Percentiles rank a stretch among this genome's conserved stretches.
Conservation (phyloP, 2,329 filamentous ascomycete species). For the Fusarium sulawesiense region DNA sequence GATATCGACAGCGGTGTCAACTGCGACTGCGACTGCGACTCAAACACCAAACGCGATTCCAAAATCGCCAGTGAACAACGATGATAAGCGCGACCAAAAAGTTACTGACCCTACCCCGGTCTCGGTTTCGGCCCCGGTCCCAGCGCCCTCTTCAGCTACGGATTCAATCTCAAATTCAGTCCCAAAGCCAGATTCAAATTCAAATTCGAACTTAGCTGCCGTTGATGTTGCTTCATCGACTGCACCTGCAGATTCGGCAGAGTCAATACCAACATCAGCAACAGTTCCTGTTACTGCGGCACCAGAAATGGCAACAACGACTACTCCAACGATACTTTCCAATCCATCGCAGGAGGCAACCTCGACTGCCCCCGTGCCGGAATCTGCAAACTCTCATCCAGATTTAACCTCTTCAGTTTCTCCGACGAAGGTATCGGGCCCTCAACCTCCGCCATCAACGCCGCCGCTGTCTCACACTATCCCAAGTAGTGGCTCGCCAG, state of each 20-base stretch:
- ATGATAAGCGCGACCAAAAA: constrained; percentile 28
- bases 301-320: constrained; percentile 10
- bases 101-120: constrained; percentile 17
- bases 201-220: background rate
- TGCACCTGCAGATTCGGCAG: constrained; percentile 12
- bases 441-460: constrained; percentile 37
- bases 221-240: constrained; percentile 4
- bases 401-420: constrained; percentile 14
- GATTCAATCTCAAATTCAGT: constrained; percentile 6
- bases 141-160: constrained; percentile 6
- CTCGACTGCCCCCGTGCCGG: constrained; percentile 12
- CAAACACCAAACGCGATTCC: constrained; percentile 23
- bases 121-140: background rate
- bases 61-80: constrained; percentile 26
- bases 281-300: constrained; percentile 6
- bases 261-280: constrained; percentile 27
- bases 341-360: constrained; percentile 11
- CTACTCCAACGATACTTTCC: constrained; percentile 11
- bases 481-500: constrained; percentile 8
- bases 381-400: constrained; percentile 11
- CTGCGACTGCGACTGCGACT: constrained; percentile 18
- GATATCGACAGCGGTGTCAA: constrained; percentile 21
- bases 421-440: constrained; percentile 7
- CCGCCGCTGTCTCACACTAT: constrained; percentile 29
- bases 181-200: constrained; percentile 14